Base-by-base conservation (phyloP, 805 yeast species). In the Metschnikowia drakensbergensis region DNA sequence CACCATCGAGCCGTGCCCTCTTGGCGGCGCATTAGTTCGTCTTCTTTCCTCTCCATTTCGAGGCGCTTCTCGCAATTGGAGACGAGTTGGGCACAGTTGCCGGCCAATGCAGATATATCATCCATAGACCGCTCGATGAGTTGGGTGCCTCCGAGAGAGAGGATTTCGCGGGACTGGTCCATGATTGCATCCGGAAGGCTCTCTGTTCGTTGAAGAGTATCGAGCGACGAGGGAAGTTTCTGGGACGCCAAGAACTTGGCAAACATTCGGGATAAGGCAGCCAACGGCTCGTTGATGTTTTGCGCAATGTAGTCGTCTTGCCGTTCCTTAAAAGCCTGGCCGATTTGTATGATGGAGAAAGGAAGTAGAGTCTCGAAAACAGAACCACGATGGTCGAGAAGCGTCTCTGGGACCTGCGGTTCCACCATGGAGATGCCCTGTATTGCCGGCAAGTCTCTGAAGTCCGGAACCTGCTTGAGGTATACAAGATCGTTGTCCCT, bases 401-500 rank as follows among this genome's bases (percentile, higher is more conserved):
- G 45, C 6, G 39, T 33, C 55, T 58, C 3, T 0, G 79, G 65
- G 3, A 66, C 67, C 36, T 66, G 53, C 0, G 80, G 67, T 45
- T 79, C 78, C 1, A 84, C 88, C 74, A 86, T 80, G 4, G 77
- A 63, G 0, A 82, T 83, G 1, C 77, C 76, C 1, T 65, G 59
- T 3, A 82, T 68, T 0, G 69, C 57, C 0, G 79, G 69, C 1
- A 82, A 55, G 1, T 72, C 68, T 0, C 59, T 49, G 6, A 54
- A 58, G 1, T 52, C 55, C 0, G 96, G 95, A 0, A 88, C 82
- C 1, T 71, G 67, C 49, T 86, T 83, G 35, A 87, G 66, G 63
- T 88, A 88, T 5, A 91, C 82, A 56, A 89, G 70, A 58, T 89
- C 91, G 61, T 90, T 90, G 54, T 90, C 97, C 54, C 82, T 76